Evolutionary conservation across 331 rosid species (phyloP).

Genomic region (Acacia pycnantha): DNA sequence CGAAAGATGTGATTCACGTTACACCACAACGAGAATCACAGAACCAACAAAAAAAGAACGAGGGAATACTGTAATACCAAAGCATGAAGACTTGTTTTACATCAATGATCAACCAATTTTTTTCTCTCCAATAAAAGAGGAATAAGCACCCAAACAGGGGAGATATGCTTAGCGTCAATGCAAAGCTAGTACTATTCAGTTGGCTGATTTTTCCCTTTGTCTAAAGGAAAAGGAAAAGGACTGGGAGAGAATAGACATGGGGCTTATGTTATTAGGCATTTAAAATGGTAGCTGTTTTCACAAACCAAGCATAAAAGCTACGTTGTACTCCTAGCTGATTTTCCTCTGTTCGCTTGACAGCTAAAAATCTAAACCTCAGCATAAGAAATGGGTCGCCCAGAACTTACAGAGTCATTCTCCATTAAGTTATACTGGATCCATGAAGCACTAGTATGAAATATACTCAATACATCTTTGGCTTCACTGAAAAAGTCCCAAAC

Average conservation of each 20-base stretch:
- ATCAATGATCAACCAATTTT: not conserved
- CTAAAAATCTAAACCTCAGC: not conserved
- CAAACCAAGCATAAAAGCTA: not conserved
- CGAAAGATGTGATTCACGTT: not conserved
- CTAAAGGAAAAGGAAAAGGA: constrained; percentile 8
- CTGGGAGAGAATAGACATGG: not conserved
- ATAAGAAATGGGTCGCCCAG: not conserved
- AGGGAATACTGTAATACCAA: not conserved
- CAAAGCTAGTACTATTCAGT: constrained; percentile 16
- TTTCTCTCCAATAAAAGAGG: not conserved
- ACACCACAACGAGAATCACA: not conserved
- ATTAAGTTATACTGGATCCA: not conserved
- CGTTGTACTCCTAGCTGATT: not conserved
- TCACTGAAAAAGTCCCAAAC: not conserved
- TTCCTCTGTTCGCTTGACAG: not conserved
- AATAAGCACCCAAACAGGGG: constrained; percentile 7
- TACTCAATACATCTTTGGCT: not conserved
- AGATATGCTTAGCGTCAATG: not conserved
- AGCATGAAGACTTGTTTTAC: not conserved
- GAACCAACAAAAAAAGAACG: not conserved
- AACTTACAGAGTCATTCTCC: not conserved
- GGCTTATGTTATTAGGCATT: not conserved
- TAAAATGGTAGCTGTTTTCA: not conserved
- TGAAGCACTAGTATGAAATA: not conserved
- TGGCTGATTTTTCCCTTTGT: not conserved